Base-by-base conservation (phyloP, 208 protist species). In the Trypanosoma rangeli region DNA sequence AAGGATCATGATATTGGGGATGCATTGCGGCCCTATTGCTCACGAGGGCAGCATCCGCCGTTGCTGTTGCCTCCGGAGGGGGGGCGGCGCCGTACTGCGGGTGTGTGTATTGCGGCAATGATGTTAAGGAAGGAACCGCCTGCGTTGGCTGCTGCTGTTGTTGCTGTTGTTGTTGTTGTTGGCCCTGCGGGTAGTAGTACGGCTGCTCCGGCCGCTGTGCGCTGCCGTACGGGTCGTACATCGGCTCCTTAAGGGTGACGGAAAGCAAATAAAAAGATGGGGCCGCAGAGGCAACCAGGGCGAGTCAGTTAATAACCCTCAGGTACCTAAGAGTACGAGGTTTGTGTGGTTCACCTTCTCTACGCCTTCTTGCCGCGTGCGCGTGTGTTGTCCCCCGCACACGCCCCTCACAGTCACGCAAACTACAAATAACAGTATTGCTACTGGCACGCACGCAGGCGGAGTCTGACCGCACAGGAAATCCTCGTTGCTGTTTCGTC, bases 201-300 rank as follows among this genome's bases (percentile, higher is more conserved):
- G 28, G 60, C 20, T 26, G 53, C 53, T 60, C 28, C 48, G 10
- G 44, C 24, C 64, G 57, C 28, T 63, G 67, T 26, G 31, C 57
- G 20, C 33, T 48, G 54, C 58, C 33, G 24, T 72, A 72, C 35
- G 67, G 67, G n/a, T 72, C 59, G 22, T 72, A 53, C 65, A 70
- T 70, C 20, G n/a, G 7, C 29, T 54, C 20, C 12, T 0, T 44
- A 65, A 22, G 59, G 22, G 37, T 48, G 54, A 69, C 26, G 10
- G 24, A 69, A 54, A 67, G 73, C 5, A 59, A 60, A 73, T 35
- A 79, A 31, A 74, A 33, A 56, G 29, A 54, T 5, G 52, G 73
- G 56, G 26, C 1, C 26, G 68, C 33, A 37, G 33, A 37, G 33
- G 33, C 33, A 37, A 7, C 33, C 33, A 37, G 4, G 33, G 4